Base-by-base conservation (phyloP, 495 filamentous ascomycete species). In the Penicillium tannophilum region DNA sequence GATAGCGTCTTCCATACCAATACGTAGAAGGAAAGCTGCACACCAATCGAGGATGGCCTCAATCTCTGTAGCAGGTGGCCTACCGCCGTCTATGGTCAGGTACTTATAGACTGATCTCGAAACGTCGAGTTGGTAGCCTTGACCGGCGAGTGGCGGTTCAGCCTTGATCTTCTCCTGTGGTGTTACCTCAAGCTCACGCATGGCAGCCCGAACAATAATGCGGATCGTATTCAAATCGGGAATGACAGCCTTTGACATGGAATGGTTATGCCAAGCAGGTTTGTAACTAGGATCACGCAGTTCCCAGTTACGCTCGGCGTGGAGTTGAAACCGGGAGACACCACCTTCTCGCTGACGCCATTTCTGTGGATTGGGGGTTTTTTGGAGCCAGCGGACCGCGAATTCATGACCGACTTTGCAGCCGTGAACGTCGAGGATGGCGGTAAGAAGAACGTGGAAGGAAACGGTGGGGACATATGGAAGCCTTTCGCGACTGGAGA, bases 371-470 rank as follows among this genome's bases (percentile, higher is more conserved):
- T 62, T 62, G 12, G 52, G 57, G 35, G 58, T 58, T 26, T 65
- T 65, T 14, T 69, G 55, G 55, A 82, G 85, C 74, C 79, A 82
- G 30, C 58, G 59, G 10, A 73, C 56, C 63, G 74, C 81, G 36
- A 85, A 48, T 11, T 63, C 36, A 47, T 67, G 72, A 20, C 76
- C 83, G 46, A 63, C 65, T 19, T 58, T 33, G 52, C 76, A 77
- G 48, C 83, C 82, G 39, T 73, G 66, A 0, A 63, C 59, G 33
- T 84, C 75, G n/a, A 80, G 76, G 7, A 85, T 52, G 14, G 76
- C 78, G 17, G 73, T 62, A 16, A 86, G 70, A 31, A 86, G 49
- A 11, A 56, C 51, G 56, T 84, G 76, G 69, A 86, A 86, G 23
- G 79, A 66, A 7, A 61, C 51, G 0, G 70, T 33, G 11, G 77